Evolutionary conservation across 2,329 filamentous ascomycete genomes (phyloP), one percentile per base, ranked within the genome.

Genomic region (Talaromyces sp.): DNA sequence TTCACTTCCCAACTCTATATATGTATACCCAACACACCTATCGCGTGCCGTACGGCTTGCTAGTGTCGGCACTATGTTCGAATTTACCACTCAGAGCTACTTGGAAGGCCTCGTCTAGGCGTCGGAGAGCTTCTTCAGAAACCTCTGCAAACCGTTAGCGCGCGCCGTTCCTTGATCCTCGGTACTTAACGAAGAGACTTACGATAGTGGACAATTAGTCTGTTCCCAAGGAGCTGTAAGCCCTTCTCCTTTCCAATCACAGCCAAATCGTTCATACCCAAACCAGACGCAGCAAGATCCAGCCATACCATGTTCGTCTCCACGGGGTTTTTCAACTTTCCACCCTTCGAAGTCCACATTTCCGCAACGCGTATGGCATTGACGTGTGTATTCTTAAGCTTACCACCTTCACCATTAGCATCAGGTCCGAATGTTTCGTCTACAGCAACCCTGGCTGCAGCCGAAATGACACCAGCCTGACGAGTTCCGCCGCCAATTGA

Each of bases 281-380:
- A 73, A 0, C 84, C 84, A 11, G 84, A 83, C 1, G 82, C 82
- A 33, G 86, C 83, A 16, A 95, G 78, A 73, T 96, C 88, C 63
- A 96, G 71, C 91, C 91, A 96, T 37, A 91, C 86, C 90, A 96
- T 96, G 77, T 96, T 96, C n/a, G 92, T 96, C 71, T 96, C 88
- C 1, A 90, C 88, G 0, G 89, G 88, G 64, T 88, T 81, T 21
- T 82, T 76, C 62, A 92, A 76, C 75, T 84, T 85, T 1, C 91
- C 92, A 4, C 91, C 91, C 58, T 87, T 79, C 16, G 77, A 78
- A 5, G 80, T 83, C 92, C 92, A 96, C 66, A 89, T 74, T 35
- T 80, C 77, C 28, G 83, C 86, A 25, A 93, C 80, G 68, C 79
- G 79, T 73, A 83, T 83, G 2, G 90, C 89, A 33, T 83, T 83